Conservation (phyloP, 2,329 filamentous ascomycete genomes). For the Ophiostoma himal-ulmi region DNA sequence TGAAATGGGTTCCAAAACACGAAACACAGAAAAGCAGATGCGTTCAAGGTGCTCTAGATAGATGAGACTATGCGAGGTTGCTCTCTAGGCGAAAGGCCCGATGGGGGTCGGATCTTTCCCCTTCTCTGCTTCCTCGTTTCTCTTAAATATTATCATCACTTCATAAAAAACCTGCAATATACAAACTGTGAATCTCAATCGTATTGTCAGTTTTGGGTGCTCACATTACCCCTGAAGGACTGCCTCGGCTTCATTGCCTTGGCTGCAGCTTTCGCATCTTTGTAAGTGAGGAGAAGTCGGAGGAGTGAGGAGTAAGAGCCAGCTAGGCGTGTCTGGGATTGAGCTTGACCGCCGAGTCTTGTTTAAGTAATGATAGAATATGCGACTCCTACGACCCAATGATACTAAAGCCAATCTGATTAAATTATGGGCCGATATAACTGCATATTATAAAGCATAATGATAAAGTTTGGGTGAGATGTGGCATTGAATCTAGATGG, state of each 20-base stretch:
- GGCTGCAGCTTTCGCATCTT: neutral
- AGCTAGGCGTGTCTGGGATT: neutral
- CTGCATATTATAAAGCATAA: neutral
- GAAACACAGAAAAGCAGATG: neutral
- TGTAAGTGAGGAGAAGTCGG: too few relatives aligned
- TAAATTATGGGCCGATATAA: too few relatives aligned
- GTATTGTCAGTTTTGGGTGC: neutral
- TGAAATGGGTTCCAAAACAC: constrained; percentile 4
- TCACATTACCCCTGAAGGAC: neutral
- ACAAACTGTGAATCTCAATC: neutral
- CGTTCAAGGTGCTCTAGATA: neutral
- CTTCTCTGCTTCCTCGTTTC: neutral
- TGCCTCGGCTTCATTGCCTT: neutral
- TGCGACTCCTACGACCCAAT: too few relatives aligned
- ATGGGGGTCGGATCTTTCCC: constrained; percentile 4
- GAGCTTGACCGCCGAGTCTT: neutral
- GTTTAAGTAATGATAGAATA: neutral
- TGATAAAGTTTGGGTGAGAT: neutral
- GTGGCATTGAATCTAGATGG: neutral
- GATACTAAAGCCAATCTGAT: neutral
- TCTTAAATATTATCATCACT: neutral
- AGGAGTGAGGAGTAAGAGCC: neutral
- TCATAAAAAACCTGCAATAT: neutral
- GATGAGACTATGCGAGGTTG: neutral
- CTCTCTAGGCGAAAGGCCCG: neutral